Evolutionary conservation across 495 filamentous ascomycete species (phyloP).

Genomic region (Podospora tetraspora): DNA sequence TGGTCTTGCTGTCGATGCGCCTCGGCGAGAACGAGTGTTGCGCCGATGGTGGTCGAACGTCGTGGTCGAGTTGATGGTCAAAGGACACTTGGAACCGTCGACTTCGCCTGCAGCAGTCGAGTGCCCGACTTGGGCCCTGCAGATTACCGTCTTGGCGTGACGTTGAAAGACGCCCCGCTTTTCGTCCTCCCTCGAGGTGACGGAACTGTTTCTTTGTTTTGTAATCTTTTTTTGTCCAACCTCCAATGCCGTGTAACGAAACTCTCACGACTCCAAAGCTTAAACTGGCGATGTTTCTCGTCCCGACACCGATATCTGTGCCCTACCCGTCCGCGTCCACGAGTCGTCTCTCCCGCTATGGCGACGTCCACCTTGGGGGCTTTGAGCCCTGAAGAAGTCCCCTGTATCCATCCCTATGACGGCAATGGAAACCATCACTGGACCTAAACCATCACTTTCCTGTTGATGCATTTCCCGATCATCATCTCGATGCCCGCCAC

Average conservation of each 20-base stretch:
- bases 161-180: slow-evolving; percentile 1
- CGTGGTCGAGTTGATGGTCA: background rate
- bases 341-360: background rate
- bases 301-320: background rate
- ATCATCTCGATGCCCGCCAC: background rate
- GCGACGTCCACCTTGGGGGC: background rate
- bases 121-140: background rate
- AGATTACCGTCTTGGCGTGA: slow-evolving; percentile 5
- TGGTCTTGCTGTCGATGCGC: background rate
- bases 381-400: background rate
- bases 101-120: background rate
- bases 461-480: background rate
- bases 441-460: background rate
- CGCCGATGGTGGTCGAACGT: background rate
- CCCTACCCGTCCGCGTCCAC: background rate
- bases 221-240: background rate
- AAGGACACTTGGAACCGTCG: slow-evolving; percentile 8
- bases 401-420: background rate
- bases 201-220: background rate
- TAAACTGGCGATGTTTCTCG: background rate
- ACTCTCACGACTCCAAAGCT: background rate
- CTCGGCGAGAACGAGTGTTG: background rate
- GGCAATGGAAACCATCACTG: background rate
- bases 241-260: background rate
- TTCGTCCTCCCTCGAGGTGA: background rate